A percentile compares a stretch with the other conserved stretches of the same genome.
Evolutionary conservation across 2,329 filamentous ascomycete genomes (phyloP).

Genomic region (Colletotrichum orbiculare): DNA sequence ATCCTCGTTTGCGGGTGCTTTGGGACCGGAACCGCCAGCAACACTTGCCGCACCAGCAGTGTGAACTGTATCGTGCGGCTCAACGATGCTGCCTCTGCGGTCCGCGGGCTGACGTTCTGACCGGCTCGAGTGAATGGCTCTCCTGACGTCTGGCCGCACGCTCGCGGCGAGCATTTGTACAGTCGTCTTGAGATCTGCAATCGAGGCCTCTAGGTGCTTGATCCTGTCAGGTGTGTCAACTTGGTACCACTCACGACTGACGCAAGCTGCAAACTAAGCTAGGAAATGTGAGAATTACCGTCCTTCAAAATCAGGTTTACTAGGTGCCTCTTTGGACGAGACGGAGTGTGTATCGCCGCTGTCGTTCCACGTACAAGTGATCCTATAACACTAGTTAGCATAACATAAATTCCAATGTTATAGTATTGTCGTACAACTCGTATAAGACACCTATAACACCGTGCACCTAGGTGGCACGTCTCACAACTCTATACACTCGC

Average conservation of each 20-base stretch:
- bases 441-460: no score
- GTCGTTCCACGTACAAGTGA: constrained; percentile 35
- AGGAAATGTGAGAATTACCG: constrained; percentile 12
- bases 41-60: background rate
- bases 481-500: no score
- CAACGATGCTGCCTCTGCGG: background rate
- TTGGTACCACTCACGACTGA: background rate
- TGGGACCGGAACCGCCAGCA: background rate
- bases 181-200: constrained; percentile 29
- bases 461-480: no score
- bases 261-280: background rate
- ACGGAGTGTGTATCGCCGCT: constrained; percentile 33
- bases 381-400: constrained; percentile 11
- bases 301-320: constrained; percentile 23
- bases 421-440: background rate
- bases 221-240: constrained; percentile 13
- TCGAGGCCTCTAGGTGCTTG: constrained; percentile 24
- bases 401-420: background rate
- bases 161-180: constrained; percentile 24
- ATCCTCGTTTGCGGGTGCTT: constrained; percentile 14
- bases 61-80: background rate
- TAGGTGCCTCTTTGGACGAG: constrained; percentile 17
- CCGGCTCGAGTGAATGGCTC: background rate
- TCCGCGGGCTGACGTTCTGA: constrained; percentile 13
- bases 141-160: constrained; percentile 13